Base-by-base conservation (phyloP, 176 grass and related monocot species). In the Elaeis guineensis region DNA sequence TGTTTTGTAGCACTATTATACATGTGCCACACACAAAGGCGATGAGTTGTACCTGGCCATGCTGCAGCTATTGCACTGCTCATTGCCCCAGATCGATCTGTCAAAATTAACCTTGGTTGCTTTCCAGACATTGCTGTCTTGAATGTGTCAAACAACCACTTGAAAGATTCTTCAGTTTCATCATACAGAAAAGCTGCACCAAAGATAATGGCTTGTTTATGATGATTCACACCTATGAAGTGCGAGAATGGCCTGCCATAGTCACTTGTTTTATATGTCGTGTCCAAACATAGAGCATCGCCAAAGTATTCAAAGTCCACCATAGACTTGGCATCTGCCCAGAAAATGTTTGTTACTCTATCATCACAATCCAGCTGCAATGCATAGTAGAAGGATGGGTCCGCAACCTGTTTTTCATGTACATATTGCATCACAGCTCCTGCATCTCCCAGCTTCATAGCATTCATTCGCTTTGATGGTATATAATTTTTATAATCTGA, bases 261-360 rank as follows among this genome's bases (percentile, higher is more conserved):
- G 64, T 71, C 59, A 44, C 61, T 52, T 65, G 69, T 54, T 59
- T 65, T 82, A 62, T 59, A 82, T 50, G 72, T 76, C 3, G 72
- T 82, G 64, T 82, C 79, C 59, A 82, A 71, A 25, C 79, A 82
- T 29, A 82, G 58, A 17, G 75, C 65, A 55, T 82, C 79, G 57
- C 79, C 66, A 22, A 82, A 82, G 56, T 56, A 70, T 29, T 50
- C 44, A 65, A 64, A 82, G 30, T 82, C 79, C 21, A 75, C 61
- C 24, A 56, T 63, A 58, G 79, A 82, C 50, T 75, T 82, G 16
- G 58, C 51, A 71, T 82, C 79, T 51, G 65, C 32, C 79, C 79
- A 82, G 51, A 82, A 82, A 49, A 82, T 48, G 58, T 64, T 71
- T n/a, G 72, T 71, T n/a, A 82, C 58, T 21, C 52, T 53, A 59